phyloP scores from a whole-genome alignment of 2,329 filamentous ascomycete genomes.

The Cordyceps fumosorosea region DNA sequence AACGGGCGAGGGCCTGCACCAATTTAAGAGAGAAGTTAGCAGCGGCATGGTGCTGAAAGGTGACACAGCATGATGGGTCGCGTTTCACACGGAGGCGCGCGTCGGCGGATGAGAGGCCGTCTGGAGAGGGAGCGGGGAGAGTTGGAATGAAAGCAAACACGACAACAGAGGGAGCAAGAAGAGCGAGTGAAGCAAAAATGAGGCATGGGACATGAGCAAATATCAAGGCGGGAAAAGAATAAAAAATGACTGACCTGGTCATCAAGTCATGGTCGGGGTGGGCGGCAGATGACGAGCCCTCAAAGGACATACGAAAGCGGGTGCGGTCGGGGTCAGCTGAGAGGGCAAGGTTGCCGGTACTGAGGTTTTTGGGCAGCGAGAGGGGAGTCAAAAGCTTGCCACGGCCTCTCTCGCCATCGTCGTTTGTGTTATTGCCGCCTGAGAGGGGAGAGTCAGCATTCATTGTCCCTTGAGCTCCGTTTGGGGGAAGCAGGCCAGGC shows the following conservation, averaged over 20 bases:
- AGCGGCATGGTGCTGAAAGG: constrained; percentile 9
- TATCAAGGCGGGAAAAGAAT: not conserved
- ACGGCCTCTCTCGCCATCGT: constrained; percentile 35
- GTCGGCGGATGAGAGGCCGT: not conserved
- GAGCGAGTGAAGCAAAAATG: not conserved
- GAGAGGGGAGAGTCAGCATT: constrained; percentile 17
- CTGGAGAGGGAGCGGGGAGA: not conserved
- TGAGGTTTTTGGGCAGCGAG: constrained; percentile 57
- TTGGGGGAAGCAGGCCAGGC: not conserved
- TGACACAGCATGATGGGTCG: constrained; percentile 5
- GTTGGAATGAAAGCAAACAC: not conserved
- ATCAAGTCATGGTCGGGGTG: constrained; percentile 60
- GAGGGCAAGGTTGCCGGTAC: constrained; percentile 54
- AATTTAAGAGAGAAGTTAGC: constrained; percentile 22
- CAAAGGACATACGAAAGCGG: constrained; percentile 69
- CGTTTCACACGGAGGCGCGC: not conserved
- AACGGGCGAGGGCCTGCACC: constrained; percentile 68
- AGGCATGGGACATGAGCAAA: not conserved
- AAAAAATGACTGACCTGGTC: constrained; percentile 54
- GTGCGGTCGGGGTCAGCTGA: constrained; percentile 48
- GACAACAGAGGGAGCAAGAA: not conserved
- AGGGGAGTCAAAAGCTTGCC: constrained; percentile 40
- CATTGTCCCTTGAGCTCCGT: constrained; percentile 11
- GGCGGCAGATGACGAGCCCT: constrained; percentile 54
- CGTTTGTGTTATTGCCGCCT: constrained; percentile 13